Evolutionary conservation across 164 flowering plant genomes (phyloP).

Genomic region (Cinnamomum chago): DNA sequence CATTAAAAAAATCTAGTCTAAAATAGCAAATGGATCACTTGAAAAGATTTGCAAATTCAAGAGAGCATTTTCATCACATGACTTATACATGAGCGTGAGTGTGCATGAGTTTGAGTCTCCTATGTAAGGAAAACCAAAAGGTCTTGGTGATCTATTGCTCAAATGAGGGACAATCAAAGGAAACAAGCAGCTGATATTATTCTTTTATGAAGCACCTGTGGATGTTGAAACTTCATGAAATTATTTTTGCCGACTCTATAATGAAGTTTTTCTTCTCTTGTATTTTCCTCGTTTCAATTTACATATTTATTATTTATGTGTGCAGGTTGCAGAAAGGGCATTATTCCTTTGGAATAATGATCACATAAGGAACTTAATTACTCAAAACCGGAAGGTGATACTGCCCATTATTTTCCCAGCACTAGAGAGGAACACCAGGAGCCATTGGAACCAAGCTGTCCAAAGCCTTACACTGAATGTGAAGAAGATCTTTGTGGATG

Average conservation of each 20-base stretch:
- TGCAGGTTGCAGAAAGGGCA: slow-evolving; percentile 79
- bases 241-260: no score
- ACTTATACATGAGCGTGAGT: no score
- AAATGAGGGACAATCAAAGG: no score
- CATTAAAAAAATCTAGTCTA: no score
- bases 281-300: neutral
- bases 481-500: slow-evolving; percentile 63
- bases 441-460: slow-evolving; percentile 90
- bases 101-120: no score
- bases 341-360: slow-evolving; percentile 87
- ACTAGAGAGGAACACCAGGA: slow-evolving; percentile 58
- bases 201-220: neutral
- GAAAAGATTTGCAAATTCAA: no score
- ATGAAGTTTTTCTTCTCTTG: neutral
- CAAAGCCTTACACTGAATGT: slow-evolving; percentile 76
- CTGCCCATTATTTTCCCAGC: slow-evolving; percentile 75
- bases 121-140: no score
- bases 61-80: no score
- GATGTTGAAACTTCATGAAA: neutral
- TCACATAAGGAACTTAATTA: slow-evolving; percentile 64
- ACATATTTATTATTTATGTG: neutral
- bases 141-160: no score
- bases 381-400: slow-evolving; percentile 54
- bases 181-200: no score
- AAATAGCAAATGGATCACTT: no score